Base-by-base conservation (phyloP, 495 filamentous ascomycete genomes). In the Aspergillus asperescens region DNA sequence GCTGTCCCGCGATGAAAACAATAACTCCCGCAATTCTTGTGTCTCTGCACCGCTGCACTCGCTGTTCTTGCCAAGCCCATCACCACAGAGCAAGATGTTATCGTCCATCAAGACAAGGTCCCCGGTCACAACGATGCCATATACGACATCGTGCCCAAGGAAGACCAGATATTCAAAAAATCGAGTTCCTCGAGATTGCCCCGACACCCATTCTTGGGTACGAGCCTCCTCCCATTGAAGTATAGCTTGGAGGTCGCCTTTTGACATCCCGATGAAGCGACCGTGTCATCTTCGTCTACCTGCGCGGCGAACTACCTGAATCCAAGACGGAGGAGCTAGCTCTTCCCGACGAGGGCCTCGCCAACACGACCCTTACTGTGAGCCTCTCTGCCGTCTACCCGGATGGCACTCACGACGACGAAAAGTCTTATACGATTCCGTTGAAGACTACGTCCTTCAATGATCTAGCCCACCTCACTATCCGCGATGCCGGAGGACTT, bases 331-430 rank as follows among this genome's bases (percentile, higher is more conserved):
- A 50, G 27, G 53, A 55, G 37, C 55, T 57, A 25, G 55, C 7
- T 37, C 37, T 57, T 53, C 34, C 34, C 15, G 49, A 52, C 25
- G 37, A 52, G 25, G 42, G 48, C 37, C 49, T 52, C 15, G 37
- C 41, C 22, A 37, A 57, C 43, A 48, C 49, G 23, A 57, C 43
- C 48, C 42, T 57, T 18, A 18, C n/a, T 10, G 55, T 57, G 44
- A 52, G 55, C 49, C 5, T 1, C 55, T 57, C 55, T 52, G 55
- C 15, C 18, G 43, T 81, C 44, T 82, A 78, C 58, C 48, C 81
- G 13, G 48, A 57, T 57, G 55, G 55, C 47, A 49, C 41, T 39
- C 24, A 43, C 23, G 48, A 41, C 4, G 28, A 57, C 7, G 23
- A 34, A 52, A 7, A 22, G 1, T 52, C 55, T 25, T 3, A 9